These are phyloP conservation scores for Nemania bipapillata DNA, from an alignment of 2,329 filamentous ascomycete genomes.

Conservation along the genomic window DNA sequence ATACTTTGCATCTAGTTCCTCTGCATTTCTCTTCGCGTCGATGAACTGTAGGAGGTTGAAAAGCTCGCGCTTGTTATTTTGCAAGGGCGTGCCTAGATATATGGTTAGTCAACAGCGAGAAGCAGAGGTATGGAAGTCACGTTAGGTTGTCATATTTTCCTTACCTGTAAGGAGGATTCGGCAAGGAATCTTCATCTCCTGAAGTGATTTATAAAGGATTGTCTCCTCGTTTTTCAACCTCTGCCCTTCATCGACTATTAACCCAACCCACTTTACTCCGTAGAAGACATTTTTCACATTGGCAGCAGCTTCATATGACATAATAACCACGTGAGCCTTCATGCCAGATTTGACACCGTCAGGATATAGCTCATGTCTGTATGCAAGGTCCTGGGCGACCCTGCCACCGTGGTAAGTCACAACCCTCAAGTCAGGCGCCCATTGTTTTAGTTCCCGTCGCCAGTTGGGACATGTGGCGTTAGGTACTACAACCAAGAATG, in stretches of 20 bases:
- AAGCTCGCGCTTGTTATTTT: slow-evolving; percentile 93
- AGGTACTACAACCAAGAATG: slow-evolving; percentile 91
- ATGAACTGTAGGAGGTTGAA: slow-evolving; percentile 98
- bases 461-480: slow-evolving; percentile 98
- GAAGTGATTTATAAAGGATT: slow-evolving; percentile 79
- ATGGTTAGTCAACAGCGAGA: slow-evolving; percentile 36
- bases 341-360: slow-evolving; percentile 72
- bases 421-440: slow-evolving; percentile 85
- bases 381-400: slow-evolving; percentile 78
- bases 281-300: slow-evolving; percentile 78
- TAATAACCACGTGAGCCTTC: slow-evolving; percentile 89
- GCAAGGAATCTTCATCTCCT: slow-evolving; percentile 79
- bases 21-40: slow-evolving; percentile 76
- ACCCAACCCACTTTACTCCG: slow-evolving; percentile 80
- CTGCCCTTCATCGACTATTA: slow-evolving; percentile 95
- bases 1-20: slow-evolving; percentile 78
- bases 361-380: slow-evolving; percentile 87
- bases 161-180: slow-evolving; percentile 81
- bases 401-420: slow-evolving; percentile 91
- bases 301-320: slow-evolving; percentile 89
- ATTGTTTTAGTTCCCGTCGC: slow-evolving; percentile 94
- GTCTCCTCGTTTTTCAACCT: slow-evolving; percentile 93
- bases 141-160: slow-evolving; percentile 28
- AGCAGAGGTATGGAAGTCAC: not conserved
- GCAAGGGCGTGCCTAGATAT: slow-evolving; percentile 76